Evolutionary conservation across 352 stramenopile genomes (phyloP), one percentile per base, ranked within the genome.

Genomic region (Blastocystis sp.): DNA sequence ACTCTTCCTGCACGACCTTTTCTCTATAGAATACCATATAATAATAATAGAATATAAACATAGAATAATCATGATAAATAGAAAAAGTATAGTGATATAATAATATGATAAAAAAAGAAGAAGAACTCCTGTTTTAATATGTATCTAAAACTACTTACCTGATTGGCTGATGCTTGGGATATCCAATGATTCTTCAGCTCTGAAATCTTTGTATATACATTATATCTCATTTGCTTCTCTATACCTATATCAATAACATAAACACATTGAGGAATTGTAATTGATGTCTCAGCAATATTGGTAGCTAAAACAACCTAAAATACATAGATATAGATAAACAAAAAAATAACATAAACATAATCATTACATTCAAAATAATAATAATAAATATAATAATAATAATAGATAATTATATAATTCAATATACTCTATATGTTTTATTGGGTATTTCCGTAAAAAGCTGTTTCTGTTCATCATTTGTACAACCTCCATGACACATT

Each of bases 241-340:
- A 75, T 72, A 39, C 76, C 78, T 21, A 68, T 75, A 64, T 91
- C 81, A 39, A 91, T 77, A 0, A 89, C 79, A 42, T 81, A 68
- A 4, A 73, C 82, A 34, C 90, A 80, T 65, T 93, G 82, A 21
- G 88, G 80, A 47, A 95, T 93, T 1, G 86, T 95, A 4, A 95
- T 58, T 3, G 80, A 91, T 0, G 86, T 95, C 65, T 95, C 85
- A 10, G 86, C 87, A 46, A 95, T 91, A 66, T 94, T 94, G 4
- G 85, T 95, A n/a, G 81, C 76, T 10, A 93, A 76, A 23, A 97
- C 87, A 39, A 97, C 80, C 48, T 93, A 91, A 21, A 75, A 66
- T 1, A 70, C 67, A 18, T 72, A 73, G 31, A n/a, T 28, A 6
- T 6, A 5, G 4, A 23, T 4, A 21, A 28, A 13, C 6, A 6